These are phyloP conservation scores for Tylopilus sp. DNA, from an alignment of 768 basidiomycete genomes.

Conservation along the genomic window DNA sequence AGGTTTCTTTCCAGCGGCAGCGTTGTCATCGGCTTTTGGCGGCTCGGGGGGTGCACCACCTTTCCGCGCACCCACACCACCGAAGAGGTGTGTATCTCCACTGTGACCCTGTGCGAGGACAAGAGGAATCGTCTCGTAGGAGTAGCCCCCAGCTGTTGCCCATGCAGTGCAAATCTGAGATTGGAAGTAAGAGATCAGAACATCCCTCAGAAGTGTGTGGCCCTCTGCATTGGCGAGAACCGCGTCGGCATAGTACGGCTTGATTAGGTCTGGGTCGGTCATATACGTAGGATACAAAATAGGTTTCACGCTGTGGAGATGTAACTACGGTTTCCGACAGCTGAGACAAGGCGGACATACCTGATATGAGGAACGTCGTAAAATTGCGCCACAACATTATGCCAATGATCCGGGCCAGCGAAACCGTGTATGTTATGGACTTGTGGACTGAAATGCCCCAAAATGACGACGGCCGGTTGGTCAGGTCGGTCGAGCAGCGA, in stretches of 20 bases:
- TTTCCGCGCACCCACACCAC: slow-evolving; percentile 80
- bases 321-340: neutral
- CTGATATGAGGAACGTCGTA: slow-evolving; percentile 95
- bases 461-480: slow-evolving; percentile 85
- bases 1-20: slow-evolving; percentile 28
- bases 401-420: slow-evolving; percentile 86
- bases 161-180: slow-evolving; percentile 85
- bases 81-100: slow-evolving; percentile 62
- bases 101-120: slow-evolving; percentile 37
- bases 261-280: slow-evolving; percentile 57
- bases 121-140: slow-evolving; percentile 55
- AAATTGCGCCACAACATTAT: slow-evolving; percentile 89
- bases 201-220: slow-evolving; percentile 85
- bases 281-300: slow-evolving; percentile 83
- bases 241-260: slow-evolving; percentile 77
- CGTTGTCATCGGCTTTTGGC: slow-evolving; percentile 31
- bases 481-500: slow-evolving; percentile 89
- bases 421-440: slow-evolving; percentile 76
- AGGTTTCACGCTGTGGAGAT: slow-evolving; percentile 61
- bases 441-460: slow-evolving; percentile 96
- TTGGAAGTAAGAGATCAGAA: slow-evolving; percentile 89
- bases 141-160: slow-evolving; percentile 64
- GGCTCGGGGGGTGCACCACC: slow-evolving; percentile 58
- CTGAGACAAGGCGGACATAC: slow-evolving; percentile 28
- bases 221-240: slow-evolving; percentile 78